Evolutionary conservation across 2,329 filamentous ascomycete genomes (phyloP), one percentile per base, ranked within the genome.

Genomic region (Gremmenia infestans): DNA sequence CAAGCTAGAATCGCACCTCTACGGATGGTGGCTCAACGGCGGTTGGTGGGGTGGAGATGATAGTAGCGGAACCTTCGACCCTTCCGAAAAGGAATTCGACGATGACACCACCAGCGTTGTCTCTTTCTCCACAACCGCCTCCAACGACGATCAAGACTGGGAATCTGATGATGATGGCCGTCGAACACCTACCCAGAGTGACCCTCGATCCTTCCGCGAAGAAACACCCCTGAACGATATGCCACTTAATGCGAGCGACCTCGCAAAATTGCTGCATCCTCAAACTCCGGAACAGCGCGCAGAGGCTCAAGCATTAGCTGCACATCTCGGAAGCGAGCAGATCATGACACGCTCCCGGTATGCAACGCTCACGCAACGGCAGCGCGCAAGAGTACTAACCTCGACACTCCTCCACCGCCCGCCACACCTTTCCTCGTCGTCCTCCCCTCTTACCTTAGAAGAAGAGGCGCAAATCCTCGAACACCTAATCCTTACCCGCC

Each of bases 1-100:
- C 28, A 81, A 82, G 40, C 76, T 97, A 2, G 87, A 93, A 61
- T 78, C 80, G 2, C 86, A 84, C 56, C 74, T 97, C 1, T 97
- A 97, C 70, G 77, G 78, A 32, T 94, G 92, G 82, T 97, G 91
- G 88, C 84, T 88, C 52, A 77, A 79, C 53, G 91, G 90, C 19
- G 91, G 89, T 7, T 89, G 89, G 75, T 97, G 91, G 85, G 92
- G 93, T 1, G 85, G 86, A 15, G 78, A 86, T 35, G 93, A 97
- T 69, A 78, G 79, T 5, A 96, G 89, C 66, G 89, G 88, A 28
- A 88, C 93, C 60, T 97, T 92, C 70, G 71, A 77, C 35, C 86
- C 86, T 0, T 66, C 71, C 7, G 71, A 76, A 11, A 69, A 74
- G 4, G 78, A 82, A 3, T 76, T 83, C 11, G 79, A 86, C 46